These are phyloP conservation scores for Urochloa ruziziensis DNA, from an alignment of 176 grass and related monocot species.

Conservation along the genomic window DNA sequence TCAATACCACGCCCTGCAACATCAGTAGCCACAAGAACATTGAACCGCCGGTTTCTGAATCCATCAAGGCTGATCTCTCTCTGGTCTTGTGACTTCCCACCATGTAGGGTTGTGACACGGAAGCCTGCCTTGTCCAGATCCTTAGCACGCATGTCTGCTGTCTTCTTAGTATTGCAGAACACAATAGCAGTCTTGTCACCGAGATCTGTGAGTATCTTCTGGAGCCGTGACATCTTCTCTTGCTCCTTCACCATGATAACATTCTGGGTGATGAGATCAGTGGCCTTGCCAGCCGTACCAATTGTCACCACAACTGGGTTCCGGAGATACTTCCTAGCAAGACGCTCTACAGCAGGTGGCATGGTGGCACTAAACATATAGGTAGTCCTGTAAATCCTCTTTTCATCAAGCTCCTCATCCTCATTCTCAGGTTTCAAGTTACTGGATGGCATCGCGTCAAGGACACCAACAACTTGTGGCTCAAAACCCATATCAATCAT, in stretches of 20 bases:
- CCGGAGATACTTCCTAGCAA: conserved; percentile 91
- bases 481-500: conserved; percentile 99
- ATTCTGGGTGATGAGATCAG: conserved; percentile 89
- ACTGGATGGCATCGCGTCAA: conserved; percentile 94
- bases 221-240: conserved; percentile 79
- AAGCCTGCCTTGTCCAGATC: conserved; percentile 87
- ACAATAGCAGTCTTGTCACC: conserved; percentile 98
- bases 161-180: conserved; percentile 95
- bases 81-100: conserved; percentile 96
- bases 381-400: conserved; percentile 93
- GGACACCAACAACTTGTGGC: conserved; percentile 93
- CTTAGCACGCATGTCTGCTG: conserved; percentile 74
- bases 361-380: conserved; percentile 99
- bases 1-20: conserved; percentile 98
- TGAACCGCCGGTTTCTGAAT: conserved; percentile 91
- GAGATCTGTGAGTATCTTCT: conserved; percentile 79
- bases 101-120: conserved; percentile 84
- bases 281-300: conserved; percentile 95
- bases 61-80: conserved; percentile 95
- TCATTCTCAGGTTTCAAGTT: conserved; percentile 99
- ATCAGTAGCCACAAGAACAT: conserved; percentile 97
- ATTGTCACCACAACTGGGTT: conserved; percentile 97
- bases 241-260: conserved; percentile 90
- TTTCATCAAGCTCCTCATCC: conserved; percentile 95
- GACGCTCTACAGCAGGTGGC: conserved; percentile 89